Base-by-base conservation (phyloP, 352 stramenopile species). In the Globisporangium nodosum region DNA sequence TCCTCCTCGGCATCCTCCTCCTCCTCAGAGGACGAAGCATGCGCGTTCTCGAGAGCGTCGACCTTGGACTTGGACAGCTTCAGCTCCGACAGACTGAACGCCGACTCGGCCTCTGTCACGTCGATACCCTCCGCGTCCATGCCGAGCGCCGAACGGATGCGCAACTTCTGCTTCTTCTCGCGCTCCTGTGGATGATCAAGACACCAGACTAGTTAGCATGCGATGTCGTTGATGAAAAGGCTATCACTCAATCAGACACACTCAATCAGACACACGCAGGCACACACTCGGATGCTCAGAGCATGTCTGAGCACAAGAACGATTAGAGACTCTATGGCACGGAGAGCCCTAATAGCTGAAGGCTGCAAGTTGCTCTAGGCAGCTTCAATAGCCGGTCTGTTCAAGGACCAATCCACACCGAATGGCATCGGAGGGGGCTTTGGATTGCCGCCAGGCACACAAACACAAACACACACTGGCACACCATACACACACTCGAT, bases 361-460 rank as follows among this genome's bases (percentile, higher is more conserved):
- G 86, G 86, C 82, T 95, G 84, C 86, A 90, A 64, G 61, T 68
- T 87, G 61, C 15, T 94, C 56, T 95, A 53, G 86, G 84, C 85
- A 85, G 66, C 66, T 87, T 92, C 86, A 95, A 95, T 95, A 92
- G 85, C 85, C 84, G 78, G 78, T 94, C 86, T 91, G 86, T 95
- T 95, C 86, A 95, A 95, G 81, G 86, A 94, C 83, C 74, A 87
- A 78, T 72, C 70, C 76, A 20, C 64, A 89, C 75, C 78, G 72
- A 90, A 79, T 88, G 63, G 73, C 72, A 88, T 82, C 72, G 74
- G 73, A 76, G 76, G 74, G 78, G 81, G 83, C 83, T 91, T 93
- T 93, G 83, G 83, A 93, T 92, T 81, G 65, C 76, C 72, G 79
- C 79, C 55, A 74, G 15, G 57, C 45, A 75, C 47, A 71, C 45